Evolutionary conservation across 2,329 filamentous ascomycete species (phyloP).

Genomic region (Xylariaceae sp.): DNA sequence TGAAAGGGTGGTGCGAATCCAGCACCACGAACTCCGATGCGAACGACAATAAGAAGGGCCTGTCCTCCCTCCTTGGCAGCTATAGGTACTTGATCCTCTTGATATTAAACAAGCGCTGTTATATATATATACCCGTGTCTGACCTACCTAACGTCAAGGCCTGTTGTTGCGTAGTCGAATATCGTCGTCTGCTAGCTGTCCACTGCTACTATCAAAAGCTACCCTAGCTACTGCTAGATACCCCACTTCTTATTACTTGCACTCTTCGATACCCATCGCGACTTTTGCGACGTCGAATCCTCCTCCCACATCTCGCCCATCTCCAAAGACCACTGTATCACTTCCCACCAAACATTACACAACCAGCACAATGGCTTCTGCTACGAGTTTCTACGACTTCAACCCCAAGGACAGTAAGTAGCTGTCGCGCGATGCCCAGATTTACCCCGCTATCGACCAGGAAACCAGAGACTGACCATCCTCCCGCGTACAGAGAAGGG

Average conservation of each 20-base stretch:
- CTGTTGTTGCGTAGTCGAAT: no score
- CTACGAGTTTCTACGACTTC: constrained; percentile 76
- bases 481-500: constrained; percentile 59
- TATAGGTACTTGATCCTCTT: constrained; percentile 1
- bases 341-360: background rate
- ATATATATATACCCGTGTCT: no score
- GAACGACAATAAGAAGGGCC: constrained; percentile 7
- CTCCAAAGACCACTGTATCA: no score
- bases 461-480: background rate
- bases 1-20: no score
- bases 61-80: constrained; percentile 6
- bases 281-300: constrained; percentile 9
- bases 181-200: no score
- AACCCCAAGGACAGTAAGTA: constrained; percentile 74
- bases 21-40: no score
- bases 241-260: no score
- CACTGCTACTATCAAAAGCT: no score
- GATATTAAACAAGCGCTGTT: no score
- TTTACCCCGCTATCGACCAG: background rate
- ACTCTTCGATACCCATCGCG: constrained; percentile 7
- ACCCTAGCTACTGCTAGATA: no score
- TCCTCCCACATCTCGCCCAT: constrained; percentile 2
- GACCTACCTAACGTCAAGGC: no score
- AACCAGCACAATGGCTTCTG: constrained; percentile 56
- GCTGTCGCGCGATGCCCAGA: background rate